phyloP scores from a whole-genome alignment of 805 yeast species.

The Sungouiella thailandica region DNA sequence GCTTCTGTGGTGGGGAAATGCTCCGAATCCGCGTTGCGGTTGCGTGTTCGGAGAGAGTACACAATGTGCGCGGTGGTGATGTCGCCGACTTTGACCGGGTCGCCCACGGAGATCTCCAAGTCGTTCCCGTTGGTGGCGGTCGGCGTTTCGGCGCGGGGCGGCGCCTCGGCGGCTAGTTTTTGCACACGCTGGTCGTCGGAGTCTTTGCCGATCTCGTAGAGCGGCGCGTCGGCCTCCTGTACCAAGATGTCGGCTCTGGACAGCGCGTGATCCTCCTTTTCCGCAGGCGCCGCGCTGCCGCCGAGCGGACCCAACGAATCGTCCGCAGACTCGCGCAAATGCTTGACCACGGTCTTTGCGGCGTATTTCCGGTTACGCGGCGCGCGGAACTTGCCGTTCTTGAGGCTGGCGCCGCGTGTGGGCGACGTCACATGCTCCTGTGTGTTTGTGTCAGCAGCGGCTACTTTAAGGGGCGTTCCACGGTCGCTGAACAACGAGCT shows the following conservation, averaged over 20 bases:
- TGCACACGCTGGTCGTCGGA: conserved; percentile 16
- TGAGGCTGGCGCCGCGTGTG: conserved; percentile 10
- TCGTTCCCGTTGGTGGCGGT: conserved; percentile 15
- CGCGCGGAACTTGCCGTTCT: conserved; percentile 26
- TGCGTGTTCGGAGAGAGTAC: conserved; percentile 66
- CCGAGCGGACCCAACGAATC: conserved; percentile 28
- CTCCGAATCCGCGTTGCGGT: conserved; percentile 38
- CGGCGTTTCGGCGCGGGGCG: background rate
- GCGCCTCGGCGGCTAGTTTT: background rate
- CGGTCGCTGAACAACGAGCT: conserved; percentile 33
- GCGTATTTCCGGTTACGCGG: conserved; percentile 27
- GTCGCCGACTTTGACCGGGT: conserved; percentile 90
- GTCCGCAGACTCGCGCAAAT: conserved; percentile 15
- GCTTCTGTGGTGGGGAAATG: conserved; percentile 12
- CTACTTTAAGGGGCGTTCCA: conserved; percentile 16
- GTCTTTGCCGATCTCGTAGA: conserved; percentile 36
- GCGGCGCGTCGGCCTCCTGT: conserved; percentile 49
- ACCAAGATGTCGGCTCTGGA: conserved; percentile 30
- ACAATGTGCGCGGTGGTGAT: conserved; percentile 84
- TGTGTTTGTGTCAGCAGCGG: conserved; percentile 1
- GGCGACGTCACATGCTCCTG: conserved; percentile 6
- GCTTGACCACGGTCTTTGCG: conserved; percentile 26
- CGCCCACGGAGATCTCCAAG: conserved; percentile 73
- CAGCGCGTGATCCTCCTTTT: conserved; percentile 2
- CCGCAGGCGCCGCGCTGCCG: conserved; percentile 4